Conservation (phyloP, 805 yeast genomes). For the Metschnikowia kunwiensis region DNA sequence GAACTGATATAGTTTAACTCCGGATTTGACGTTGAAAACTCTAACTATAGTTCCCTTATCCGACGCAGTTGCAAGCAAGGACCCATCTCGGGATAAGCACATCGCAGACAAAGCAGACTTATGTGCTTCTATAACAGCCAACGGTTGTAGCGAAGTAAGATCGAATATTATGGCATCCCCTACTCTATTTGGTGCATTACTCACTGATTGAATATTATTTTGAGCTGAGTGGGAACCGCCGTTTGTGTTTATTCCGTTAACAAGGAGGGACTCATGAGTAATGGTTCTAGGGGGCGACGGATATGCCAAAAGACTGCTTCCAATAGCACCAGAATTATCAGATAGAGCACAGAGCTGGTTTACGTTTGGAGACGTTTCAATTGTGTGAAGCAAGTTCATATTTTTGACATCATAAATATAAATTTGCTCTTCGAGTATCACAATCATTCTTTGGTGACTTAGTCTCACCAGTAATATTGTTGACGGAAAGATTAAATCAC, state of each 20-base stretch:
- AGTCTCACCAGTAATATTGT: slow-evolving; percentile 39
- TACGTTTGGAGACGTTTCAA: slow-evolving; percentile 42
- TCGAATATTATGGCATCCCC: slow-evolving; percentile 83
- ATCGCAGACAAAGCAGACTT: slow-evolving; percentile 69
- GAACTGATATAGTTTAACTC: slow-evolving; percentile 64
- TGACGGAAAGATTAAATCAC: slow-evolving; percentile 43
- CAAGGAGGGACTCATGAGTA: slow-evolving; percentile 41
- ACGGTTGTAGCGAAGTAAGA: slow-evolving; percentile 65
- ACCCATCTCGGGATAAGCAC: slow-evolving; percentile 70
- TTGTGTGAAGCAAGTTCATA: slow-evolving; percentile 42
- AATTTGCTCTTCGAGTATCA: slow-evolving; percentile 42
- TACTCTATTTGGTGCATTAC: slow-evolving; percentile 43
- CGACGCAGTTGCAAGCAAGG: slow-evolving; percentile 83
- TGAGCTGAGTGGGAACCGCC: slow-evolving; percentile 40
- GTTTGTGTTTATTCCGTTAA: slow-evolving; percentile 38
- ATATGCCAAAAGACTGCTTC: slow-evolving; percentile 59
- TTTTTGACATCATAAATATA: slow-evolving; percentile 41
- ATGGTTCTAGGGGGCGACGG: slow-evolving; percentile 70
- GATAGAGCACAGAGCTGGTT: slow-evolving; percentile 64
- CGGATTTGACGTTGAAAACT: slow-evolving; percentile 68
- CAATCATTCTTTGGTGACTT: slow-evolving; percentile 32
- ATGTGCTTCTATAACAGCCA: slow-evolving; percentile 84
- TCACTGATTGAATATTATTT: slow-evolving; percentile 39
- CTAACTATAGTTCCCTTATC: slow-evolving; percentile 86
- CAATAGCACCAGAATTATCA: slow-evolving; percentile 27